Percentiles rank a stretch among this genome's conserved stretches.
phyloP scores from a whole-genome alignment of 2,329 filamentous ascomycete genomes.

The Xylariaceae sp. region DNA sequence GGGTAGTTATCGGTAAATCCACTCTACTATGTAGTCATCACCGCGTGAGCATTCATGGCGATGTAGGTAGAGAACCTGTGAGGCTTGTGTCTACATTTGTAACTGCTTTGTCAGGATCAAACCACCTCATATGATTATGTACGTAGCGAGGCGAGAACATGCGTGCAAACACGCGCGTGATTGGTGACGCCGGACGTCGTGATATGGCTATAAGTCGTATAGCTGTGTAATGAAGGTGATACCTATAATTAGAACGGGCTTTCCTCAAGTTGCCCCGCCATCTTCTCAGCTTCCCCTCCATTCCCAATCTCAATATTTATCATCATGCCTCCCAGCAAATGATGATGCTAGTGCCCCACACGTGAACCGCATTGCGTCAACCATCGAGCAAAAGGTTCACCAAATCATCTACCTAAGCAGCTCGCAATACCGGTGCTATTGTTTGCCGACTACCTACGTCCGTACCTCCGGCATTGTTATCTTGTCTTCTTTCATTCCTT shows the following conservation, averaged over 20 bases:
- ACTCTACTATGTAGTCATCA: too few relatives aligned
- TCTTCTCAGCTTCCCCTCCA: slow-evolving; percentile 2
- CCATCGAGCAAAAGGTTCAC: neutral
- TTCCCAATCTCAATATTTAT: neutral
- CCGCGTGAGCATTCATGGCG: too few relatives aligned
- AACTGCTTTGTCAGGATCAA: too few relatives aligned
- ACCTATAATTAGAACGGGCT: neutral
- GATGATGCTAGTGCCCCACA: neutral
- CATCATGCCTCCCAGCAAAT: neutral
- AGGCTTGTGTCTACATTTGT: too few relatives aligned
- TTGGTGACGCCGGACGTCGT: neutral
- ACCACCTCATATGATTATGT: too few relatives aligned
- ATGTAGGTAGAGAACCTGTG: too few relatives aligned
- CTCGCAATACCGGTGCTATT: neutral
- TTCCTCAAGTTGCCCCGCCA: slow-evolving; percentile 9
- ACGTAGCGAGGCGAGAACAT: too few relatives aligned
- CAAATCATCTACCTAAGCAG: neutral
- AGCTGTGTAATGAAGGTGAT: neutral
- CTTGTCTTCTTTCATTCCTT: neutral
- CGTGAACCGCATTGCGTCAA: neutral
- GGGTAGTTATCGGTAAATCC: too few relatives aligned
- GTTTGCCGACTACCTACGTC: neutral
- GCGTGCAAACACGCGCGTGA: too few relatives aligned
- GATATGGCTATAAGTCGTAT: neutral
- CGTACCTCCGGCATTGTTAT: neutral